Percentiles rank a stretch among this genome's conserved stretches.
These are phyloP conservation scores for Microcera coccophila DNA, from an alignment of 2,329 filamentous ascomycete species.

Conservation along the genomic window DNA sequence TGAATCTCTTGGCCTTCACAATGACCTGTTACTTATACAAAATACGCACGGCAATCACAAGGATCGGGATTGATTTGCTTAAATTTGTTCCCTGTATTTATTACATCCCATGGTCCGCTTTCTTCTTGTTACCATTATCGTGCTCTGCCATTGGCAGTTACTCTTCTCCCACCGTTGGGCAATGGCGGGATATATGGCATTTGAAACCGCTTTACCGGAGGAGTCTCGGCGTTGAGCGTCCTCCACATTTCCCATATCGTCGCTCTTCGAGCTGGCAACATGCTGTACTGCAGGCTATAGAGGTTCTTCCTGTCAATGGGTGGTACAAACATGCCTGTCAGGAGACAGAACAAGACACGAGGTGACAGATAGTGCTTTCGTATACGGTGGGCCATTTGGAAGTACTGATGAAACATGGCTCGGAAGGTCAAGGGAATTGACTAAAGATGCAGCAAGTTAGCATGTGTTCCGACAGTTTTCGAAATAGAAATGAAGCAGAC, in stretches of 20 bases:
- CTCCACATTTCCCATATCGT: slow-evolving; percentile 85
- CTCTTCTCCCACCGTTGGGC: slow-evolving; percentile 30
- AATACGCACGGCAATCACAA: neutral
- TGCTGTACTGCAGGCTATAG: slow-evolving; percentile 96
- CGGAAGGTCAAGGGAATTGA: slow-evolving; percentile 84
- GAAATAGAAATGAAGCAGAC: slow-evolving; percentile 41
- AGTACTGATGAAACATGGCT: slow-evolving; percentile 98
- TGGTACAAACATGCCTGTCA: slow-evolving; percentile 88
- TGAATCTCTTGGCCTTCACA: no score
- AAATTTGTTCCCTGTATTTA: slow-evolving; percentile 7
- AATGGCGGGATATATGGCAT: slow-evolving; percentile 33
- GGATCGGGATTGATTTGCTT: neutral
- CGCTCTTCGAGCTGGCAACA: slow-evolving; percentile 80
- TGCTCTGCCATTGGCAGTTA: slow-evolving; percentile 27
- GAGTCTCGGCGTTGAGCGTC: slow-evolving; percentile 53
- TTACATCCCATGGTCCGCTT: neutral
- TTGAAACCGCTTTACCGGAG: slow-evolving; percentile 42
- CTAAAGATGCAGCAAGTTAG: slow-evolving; percentile 43
- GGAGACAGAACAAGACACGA: slow-evolving; percentile 78
- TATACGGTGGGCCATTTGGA: slow-evolving; percentile 86
- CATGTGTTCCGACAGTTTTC: neutral
- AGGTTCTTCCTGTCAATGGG: slow-evolving; percentile 92
- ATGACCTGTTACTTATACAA: no score
- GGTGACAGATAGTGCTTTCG: slow-evolving; percentile 93
- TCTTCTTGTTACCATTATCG: slow-evolving; percentile 12